Conservation (phyloP, 768 basidiomycete species). For the Suillus fuscotomentosus region DNA sequence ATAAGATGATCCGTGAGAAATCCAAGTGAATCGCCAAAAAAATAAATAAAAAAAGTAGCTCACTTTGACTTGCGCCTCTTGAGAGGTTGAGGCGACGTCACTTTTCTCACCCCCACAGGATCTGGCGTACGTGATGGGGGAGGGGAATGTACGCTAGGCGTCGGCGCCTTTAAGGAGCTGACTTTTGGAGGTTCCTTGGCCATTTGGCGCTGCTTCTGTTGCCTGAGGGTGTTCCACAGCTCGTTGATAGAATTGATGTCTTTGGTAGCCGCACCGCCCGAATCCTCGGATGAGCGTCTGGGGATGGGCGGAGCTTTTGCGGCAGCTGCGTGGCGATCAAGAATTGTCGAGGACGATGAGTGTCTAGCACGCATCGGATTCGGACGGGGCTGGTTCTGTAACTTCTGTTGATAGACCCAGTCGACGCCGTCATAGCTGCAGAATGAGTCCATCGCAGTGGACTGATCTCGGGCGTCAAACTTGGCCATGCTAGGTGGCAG, state of each 20-base stretch:
- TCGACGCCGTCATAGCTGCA: slow-evolving; percentile 33
- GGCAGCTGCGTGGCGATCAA: slow-evolving; percentile 11
- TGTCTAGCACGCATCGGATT: slow-evolving; percentile 23
- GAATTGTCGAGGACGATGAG: slow-evolving; percentile 17
- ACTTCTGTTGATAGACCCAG: slow-evolving; percentile 14
- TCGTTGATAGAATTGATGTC: slow-evolving; percentile 44
- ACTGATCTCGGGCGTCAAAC: slow-evolving; percentile 18
- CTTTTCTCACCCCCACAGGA: slow-evolving; percentile 25
- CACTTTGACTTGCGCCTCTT: slow-evolving; percentile 69
- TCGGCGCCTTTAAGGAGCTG: slow-evolving; percentile 53
- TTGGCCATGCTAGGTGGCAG: slow-evolving; percentile 17
- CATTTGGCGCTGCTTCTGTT: slow-evolving; percentile 64
- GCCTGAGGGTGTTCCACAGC: slow-evolving; percentile 66
- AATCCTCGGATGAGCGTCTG: slow-evolving; percentile 12
- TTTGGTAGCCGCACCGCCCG: slow-evolving; percentile 15
- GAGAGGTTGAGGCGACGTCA: slow-evolving; percentile 36
- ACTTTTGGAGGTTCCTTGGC: slow-evolving; percentile 70
- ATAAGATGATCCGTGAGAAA: background rate
- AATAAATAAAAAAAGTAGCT: slow-evolving; percentile 23
- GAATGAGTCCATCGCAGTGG: slow-evolving; percentile 33
- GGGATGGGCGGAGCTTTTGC: slow-evolving; percentile 22
- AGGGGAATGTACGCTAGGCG: slow-evolving; percentile 7
- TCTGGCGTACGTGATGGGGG: slow-evolving; percentile 24
- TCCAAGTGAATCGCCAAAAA: background rate
- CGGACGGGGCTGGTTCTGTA: slow-evolving; percentile 11